Evolutionary conservation across 2,329 filamentous ascomycete species (phyloP), one percentile per base, ranked within the genome.

Genomic region (Pseudogymnoascus sp.): DNA sequence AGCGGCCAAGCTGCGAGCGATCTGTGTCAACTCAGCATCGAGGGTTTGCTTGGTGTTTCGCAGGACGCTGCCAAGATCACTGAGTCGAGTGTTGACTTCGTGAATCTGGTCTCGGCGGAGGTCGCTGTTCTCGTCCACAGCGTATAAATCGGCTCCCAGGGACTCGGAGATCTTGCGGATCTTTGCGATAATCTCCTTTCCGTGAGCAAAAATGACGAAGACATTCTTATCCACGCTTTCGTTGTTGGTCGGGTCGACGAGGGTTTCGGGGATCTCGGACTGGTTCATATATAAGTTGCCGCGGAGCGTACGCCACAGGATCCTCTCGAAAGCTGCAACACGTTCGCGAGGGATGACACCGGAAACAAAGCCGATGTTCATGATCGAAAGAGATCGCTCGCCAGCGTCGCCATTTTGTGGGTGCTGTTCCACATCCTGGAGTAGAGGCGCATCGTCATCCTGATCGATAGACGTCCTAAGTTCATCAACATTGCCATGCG

Each of bases 201-300:
- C 95, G 72, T 99, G 95, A 11, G 95, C 95, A 71, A 99, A 99
- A 76, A 99, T 99, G 72, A 99, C 93, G 72, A 99, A 99, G 62
- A 99, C 95, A 70, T 97, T 99, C 86, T 99, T 99, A 80, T 89
- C 87, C 70, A 96, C 83, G 67, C 90, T 83, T 78, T 97, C 93
- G 75, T 97, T 97, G 79, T 86, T 96, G 73, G 89, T 84, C 14
- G 95, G 93, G 75, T 99, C 91, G 74, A 96, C 83, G 69, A 99
- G 88, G 38, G 91, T 87, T 75, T 99, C 93, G 6, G 92, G 88
- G 66, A 99, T 99, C 81, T 99, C 95, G 41, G 93, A 93, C 80
- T 99, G 96, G 78, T 99, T 99, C 95, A 99, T 99, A 83, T 97
- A 99, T 67, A 99, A 80, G 77, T 99, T 99, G 71, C 95, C 95